phyloP scores from a whole-genome alignment of 1,139 yeast species.

The Pichia sp. region DNA sequence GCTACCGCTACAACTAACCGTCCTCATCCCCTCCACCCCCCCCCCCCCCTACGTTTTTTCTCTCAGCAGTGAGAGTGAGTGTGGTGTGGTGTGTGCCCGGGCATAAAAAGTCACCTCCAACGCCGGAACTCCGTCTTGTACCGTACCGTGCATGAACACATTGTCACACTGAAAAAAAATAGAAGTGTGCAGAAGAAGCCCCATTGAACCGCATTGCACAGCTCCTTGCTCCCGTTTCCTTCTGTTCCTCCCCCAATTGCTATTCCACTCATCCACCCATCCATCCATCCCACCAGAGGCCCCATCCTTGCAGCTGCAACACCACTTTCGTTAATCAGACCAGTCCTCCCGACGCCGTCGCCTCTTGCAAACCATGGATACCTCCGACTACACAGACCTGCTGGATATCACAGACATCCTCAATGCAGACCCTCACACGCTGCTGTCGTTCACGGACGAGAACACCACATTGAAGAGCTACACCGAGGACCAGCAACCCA shows the following conservation, averaged over 20 bases:
- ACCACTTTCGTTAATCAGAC: neutral
- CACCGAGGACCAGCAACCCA: neutral
- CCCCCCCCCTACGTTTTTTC: neutral
- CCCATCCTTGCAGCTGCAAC: too few species aligned
- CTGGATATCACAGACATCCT: constrained; percentile 8
- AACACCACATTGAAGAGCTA: neutral
- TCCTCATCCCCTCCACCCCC: neutral
- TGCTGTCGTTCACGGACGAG: neutral
- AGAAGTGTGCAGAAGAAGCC: neutral
- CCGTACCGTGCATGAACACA: neutral
- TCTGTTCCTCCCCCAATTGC: too few species aligned
- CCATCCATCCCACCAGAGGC: neutral
- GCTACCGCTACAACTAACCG: too few species aligned
- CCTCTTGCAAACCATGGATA: neutral
- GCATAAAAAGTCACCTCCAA: neutral
- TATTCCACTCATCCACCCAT: neutral
- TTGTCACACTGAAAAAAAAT: neutral
- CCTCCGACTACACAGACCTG: constrained; percentile 7
- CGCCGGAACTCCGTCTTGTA: neutral
- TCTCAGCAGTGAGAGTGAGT: neutral
- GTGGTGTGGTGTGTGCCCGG: neutral
- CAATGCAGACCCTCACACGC: neutral
- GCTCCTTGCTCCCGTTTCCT: too few species aligned
- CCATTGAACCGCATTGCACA: too few species aligned
- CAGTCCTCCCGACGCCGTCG: neutral